Percentiles rank a stretch among this genome's conserved stretches.
phyloP scores from a whole-genome alignment of 768 basidiomycete genomes.

The Crucibulum laeve region DNA sequence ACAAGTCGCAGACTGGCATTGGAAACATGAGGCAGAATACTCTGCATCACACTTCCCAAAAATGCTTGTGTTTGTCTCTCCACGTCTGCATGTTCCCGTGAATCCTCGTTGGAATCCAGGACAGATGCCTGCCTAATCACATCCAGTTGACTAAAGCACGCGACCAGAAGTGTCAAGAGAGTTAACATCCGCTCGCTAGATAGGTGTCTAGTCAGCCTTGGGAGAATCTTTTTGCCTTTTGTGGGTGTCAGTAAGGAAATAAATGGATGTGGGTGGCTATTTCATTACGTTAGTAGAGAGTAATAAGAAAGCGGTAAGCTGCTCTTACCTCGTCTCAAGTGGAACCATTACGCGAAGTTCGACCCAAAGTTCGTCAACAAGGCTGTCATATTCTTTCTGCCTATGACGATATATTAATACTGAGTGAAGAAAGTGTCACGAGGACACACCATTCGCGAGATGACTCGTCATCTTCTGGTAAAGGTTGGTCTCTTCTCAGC shows the following conservation, averaged over 20 bases:
- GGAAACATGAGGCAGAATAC: constrained; percentile 78
- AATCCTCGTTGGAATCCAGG: constrained; percentile 65
- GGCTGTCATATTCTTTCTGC: constrained; percentile 49
- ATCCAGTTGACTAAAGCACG: constrained; percentile 92
- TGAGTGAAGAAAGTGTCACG: neutral
- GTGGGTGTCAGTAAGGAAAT: constrained; percentile 82
- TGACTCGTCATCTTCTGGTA: constrained; percentile 48
- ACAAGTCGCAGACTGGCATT: constrained; percentile 78
- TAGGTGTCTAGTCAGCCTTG: constrained; percentile 83
- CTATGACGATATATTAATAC: constrained; percentile 25
- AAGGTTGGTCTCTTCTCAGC: constrained; percentile 72
- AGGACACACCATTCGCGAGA: constrained; percentile 40
- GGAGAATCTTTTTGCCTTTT: constrained; percentile 92
- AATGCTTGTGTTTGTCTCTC: constrained; percentile 92
- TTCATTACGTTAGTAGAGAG: neutral
- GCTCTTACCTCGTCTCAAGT: constrained; percentile 82
- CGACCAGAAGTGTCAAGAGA: constrained; percentile 85
- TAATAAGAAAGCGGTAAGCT: neutral
- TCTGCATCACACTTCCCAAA: constrained; percentile 79
- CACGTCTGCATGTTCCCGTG: constrained; percentile 57
- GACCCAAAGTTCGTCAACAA: constrained; percentile 75
- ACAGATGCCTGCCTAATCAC: constrained; percentile 77
- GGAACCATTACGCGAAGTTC: constrained; percentile 84
- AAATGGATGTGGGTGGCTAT: constrained; percentile 92
- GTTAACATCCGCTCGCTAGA: constrained; percentile 77